Percentiles rank a stretch among this genome's conserved stretches.
These are phyloP conservation scores for Sanguinoderma infundibulare DNA, from an alignment of 1,284 basidiomycete genomes.

Conservation along the genomic window DNA sequence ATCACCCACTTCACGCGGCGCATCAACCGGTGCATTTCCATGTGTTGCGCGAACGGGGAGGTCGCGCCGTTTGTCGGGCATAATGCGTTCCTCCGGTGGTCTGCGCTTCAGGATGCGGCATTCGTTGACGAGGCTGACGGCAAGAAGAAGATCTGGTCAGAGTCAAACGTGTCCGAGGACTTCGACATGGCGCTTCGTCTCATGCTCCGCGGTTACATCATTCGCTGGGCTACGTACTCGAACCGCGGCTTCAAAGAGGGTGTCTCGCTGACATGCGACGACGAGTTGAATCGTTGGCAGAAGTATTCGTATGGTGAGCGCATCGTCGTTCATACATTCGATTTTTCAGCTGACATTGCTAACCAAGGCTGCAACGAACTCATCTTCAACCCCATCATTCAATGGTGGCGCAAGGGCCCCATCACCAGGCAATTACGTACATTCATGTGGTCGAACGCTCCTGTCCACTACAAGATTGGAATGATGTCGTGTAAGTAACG, in stretches of 20 bases:
- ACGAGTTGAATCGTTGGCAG: slow-evolving; percentile 85
- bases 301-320: slow-evolving; percentile 82
- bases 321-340: too few species aligned
- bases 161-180: slow-evolving; percentile 85
- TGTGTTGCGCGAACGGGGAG: slow-evolving; percentile 79
- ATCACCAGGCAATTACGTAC: slow-evolving; percentile 76
- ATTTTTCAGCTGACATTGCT: slow-evolving; percentile 8
- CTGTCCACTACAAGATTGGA: slow-evolving; percentile 83
- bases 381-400: slow-evolving; percentile 75
- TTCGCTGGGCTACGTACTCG: slow-evolving; percentile 86
- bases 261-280: slow-evolving; percentile 82
- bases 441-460: slow-evolving; percentile 81
- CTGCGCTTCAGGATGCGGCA: slow-evolving; percentile 79
- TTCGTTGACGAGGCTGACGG: slow-evolving; percentile 72
- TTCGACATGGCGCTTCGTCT: slow-evolving; percentile 77
- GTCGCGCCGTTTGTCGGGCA: slow-evolving; percentile 89
- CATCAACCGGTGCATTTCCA: slow-evolving; percentile 79
- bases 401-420: slow-evolving; percentile 77
- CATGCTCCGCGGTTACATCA: slow-evolving; percentile 68
- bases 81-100: slow-evolving; percentile 88
- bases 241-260: slow-evolving; percentile 86
- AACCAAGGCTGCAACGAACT: slow-evolving; percentile 65
- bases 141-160: slow-evolving; percentile 80
- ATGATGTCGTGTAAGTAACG: slow-evolving; percentile 75
- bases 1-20: slow-evolving; percentile 84